Conservation (phyloP, 2,329 filamentous ascomycete genomes). For the Zymoseptoria brevis region DNA sequence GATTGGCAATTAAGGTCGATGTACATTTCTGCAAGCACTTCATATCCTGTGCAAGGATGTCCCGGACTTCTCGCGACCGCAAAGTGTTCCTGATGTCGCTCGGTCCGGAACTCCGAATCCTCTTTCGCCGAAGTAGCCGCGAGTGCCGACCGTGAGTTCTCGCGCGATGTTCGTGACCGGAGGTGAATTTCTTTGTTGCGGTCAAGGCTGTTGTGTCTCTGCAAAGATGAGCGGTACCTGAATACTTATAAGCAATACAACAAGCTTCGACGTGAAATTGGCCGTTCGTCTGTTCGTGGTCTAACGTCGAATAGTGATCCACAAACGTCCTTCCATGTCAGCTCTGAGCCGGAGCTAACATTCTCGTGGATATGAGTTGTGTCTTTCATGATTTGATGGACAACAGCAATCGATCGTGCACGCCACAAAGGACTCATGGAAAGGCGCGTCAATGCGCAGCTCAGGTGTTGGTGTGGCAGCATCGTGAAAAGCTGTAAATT, state of each 20-base stretch:
- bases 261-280: not conserved
- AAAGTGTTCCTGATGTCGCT: not conserved
- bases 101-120: not conserved
- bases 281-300: not conserved
- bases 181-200: not conserved
- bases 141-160: not conserved
- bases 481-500: not conserved
- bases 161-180: not conserved
- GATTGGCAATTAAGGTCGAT: not conserved
- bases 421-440: not conserved
- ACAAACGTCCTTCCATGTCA: not conserved
- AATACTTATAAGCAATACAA: not conserved
- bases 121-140: not conserved
- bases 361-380: not conserved
- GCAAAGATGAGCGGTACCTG: not conserved
- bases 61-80: not conserved
- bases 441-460: not conserved
- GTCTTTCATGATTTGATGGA: not conserved
- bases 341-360: not conserved
- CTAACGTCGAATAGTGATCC: not conserved
- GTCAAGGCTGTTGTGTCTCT: not conserved
- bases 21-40: not conserved
- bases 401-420: not conserved
- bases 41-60: not conserved
- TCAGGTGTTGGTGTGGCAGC: not conserved